A percentile compares a stretch with the other conserved stretches of the same genome.
These are phyloP conservation scores for Hibiscus syriacus DNA, from an alignment of 345 rosid genomes.

Conservation along the genomic window DNA sequence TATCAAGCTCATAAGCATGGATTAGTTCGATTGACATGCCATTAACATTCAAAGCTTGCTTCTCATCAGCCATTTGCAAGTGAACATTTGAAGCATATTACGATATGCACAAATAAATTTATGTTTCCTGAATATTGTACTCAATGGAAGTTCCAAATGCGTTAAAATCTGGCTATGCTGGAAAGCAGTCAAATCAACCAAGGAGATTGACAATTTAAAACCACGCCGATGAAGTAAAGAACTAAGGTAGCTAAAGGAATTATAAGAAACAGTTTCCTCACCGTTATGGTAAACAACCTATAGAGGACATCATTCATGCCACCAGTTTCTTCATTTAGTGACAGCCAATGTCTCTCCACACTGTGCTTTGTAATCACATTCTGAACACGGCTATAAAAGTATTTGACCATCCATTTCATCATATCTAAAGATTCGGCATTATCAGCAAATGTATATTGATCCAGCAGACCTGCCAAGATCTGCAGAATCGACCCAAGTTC, in stretches of 20 bases:
- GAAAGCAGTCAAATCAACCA: not conserved
- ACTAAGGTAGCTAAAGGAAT: not conserved
- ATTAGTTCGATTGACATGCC: not conserved
- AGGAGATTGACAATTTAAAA: not conserved
- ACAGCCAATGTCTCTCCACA: slow-evolving; percentile 62
- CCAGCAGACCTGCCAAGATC: slow-evolving; percentile 88
- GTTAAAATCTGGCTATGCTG: not conserved
- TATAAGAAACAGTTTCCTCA: slow-evolving; percentile 13
- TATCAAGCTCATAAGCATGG: not conserved
- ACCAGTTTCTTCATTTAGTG: slow-evolving; percentile 91
- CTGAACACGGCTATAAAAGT: slow-evolving; percentile 74
- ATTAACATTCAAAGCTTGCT: not conserved
- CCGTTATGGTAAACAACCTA: slow-evolving; percentile 59
- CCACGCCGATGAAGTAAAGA: not conserved
- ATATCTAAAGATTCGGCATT: slow-evolving; percentile 62
- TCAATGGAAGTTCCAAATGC: not conserved
- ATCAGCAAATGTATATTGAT: slow-evolving; percentile 66
- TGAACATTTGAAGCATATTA: too few species aligned
- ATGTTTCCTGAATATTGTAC: not conserved
- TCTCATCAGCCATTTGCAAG: slow-evolving; percentile 4
- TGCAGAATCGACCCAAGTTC: slow-evolving; percentile 23
- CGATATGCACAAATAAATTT: not conserved
- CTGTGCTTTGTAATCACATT: slow-evolving; percentile 53
- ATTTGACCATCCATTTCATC: slow-evolving; percentile 77
- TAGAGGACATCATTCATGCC: slow-evolving; percentile 98